Evolutionary conservation across 352 stramenopile genomes (phyloP).

Genomic region (Globisporangium sylvaticum): DNA sequence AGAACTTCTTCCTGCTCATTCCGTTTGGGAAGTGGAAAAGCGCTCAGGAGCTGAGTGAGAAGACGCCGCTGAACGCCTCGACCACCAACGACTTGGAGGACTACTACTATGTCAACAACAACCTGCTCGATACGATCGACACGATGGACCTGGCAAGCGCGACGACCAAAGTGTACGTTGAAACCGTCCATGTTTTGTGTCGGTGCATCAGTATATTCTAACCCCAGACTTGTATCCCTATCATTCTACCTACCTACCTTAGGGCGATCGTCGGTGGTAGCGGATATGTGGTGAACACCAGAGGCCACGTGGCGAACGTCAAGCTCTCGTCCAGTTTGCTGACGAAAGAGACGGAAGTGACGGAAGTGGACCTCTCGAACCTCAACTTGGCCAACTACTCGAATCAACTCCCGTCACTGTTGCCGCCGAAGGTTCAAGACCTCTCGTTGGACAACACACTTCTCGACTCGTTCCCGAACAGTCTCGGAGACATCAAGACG

Average conservation of each 20-base stretch:
- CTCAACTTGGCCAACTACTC: background rate
- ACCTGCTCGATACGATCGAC: background rate
- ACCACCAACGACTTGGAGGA: background rate
- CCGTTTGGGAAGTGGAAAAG: background rate
- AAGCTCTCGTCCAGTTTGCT: background rate
- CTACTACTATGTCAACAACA: background rate
- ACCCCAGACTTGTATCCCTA: too few species aligned
- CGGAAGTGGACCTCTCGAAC: background rate
- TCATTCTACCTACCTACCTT: background rate
- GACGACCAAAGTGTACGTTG: background rate
- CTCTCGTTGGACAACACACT: background rate
- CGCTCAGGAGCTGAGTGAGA: background rate
- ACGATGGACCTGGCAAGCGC: background rate
- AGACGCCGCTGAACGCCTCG: too few species aligned
- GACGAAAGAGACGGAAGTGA: background rate
- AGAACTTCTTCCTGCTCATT: background rate
- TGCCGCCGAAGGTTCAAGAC: background rate
- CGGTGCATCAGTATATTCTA: too few species aligned
- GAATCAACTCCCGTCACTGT: background rate
- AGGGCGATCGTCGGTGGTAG: background rate
- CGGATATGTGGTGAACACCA: too few species aligned
- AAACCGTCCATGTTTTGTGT: too few species aligned
- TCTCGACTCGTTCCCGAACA: background rate
- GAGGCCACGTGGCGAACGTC: conserved; percentile 2
- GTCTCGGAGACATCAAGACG: background rate